Evolutionary conservation across 495 filamentous ascomycete genomes (phyloP).

Genomic region (Aspergillus nidulans): DNA sequence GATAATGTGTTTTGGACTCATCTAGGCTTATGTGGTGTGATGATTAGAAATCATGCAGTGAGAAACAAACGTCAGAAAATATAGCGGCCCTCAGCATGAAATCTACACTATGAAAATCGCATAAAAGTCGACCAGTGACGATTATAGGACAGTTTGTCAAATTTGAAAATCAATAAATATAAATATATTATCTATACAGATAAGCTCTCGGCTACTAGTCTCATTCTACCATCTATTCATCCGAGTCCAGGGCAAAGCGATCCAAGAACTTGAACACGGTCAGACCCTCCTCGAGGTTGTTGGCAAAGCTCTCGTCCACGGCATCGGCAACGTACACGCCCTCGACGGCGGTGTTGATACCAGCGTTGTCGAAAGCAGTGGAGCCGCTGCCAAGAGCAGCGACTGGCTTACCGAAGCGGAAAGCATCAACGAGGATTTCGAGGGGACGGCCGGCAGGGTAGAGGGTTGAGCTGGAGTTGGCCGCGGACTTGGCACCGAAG

Average conservation of each 20-base stretch:
- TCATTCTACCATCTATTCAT: constrained; percentile 11
- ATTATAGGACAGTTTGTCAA: neutral
- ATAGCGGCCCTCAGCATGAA: no score
- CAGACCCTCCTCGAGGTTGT: constrained; percentile 54
- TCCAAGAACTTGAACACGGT: constrained; percentile 61
- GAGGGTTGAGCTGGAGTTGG: constrained; percentile 41
- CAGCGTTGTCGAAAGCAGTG: constrained; percentile 39
- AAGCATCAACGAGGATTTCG: constrained; percentile 63
- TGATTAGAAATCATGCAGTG: no score
- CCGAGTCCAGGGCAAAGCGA: constrained; percentile 32
- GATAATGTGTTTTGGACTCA: no score
- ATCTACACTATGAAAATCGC: no score
- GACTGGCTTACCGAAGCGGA: constrained; percentile 70
- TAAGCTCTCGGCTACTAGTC: neutral
- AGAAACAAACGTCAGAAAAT: no score
- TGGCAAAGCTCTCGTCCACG: constrained; percentile 35
- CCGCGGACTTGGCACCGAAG: constrained; percentile 32
- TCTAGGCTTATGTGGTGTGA: no score
- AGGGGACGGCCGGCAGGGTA: constrained; percentile 60
- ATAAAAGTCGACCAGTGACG: no score
- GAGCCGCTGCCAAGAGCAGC: constrained; percentile 51
- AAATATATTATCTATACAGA: neutral
- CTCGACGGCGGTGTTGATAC: constrained; percentile 29
- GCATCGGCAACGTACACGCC: constrained; percentile 49
- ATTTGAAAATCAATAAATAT: neutral